Evolutionary conservation across 2,329 filamentous ascomycete genomes (phyloP).

Genomic region (Alternaria infectoria): DNA sequence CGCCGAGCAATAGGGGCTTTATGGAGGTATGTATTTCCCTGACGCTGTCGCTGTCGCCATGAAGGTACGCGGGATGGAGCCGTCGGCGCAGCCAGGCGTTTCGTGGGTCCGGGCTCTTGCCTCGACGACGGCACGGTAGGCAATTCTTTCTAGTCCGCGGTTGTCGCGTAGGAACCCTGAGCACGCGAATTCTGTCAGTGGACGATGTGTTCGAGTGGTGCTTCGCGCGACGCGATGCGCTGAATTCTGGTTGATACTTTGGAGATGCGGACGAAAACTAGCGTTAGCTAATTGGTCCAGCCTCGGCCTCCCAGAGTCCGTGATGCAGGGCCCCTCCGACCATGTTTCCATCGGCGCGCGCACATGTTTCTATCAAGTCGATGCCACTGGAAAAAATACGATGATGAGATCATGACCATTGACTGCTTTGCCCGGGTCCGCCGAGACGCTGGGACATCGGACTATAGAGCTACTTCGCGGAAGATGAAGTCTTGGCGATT

Average conservation of each 20-base stretch:
- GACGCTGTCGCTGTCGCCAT: conserved; percentile 25
- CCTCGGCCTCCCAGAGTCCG: conserved; percentile 4
- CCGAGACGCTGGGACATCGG: neutral
- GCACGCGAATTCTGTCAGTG: neutral
- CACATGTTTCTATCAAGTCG: neutral
- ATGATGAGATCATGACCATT: neutral
- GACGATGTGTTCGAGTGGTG: conserved; percentile 6
- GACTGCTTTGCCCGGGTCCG: neutral
- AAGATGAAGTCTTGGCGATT: conserved; percentile 8
- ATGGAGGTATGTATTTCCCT: conserved; percentile 1
- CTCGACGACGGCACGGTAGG: neutral
- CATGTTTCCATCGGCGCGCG: conserved; percentile 1
- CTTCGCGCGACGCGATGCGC: conserved; percentile 8
- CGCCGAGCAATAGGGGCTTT: conserved; percentile 10
- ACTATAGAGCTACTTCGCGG: neutral
- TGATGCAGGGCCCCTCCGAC: conserved; percentile 7
- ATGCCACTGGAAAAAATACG: neutral
- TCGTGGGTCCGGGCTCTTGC: conserved; percentile 2
- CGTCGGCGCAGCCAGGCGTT: conserved; percentile 12
- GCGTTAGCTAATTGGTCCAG: conserved; percentile 4
- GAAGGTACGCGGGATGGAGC: conserved; percentile 16
- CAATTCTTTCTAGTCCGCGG: neutral
- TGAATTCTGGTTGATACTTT: conserved; percentile 5
- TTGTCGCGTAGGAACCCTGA: neutral
- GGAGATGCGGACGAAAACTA: conserved; percentile 14